Percentiles rank a stretch among this genome's conserved stretches.
These are phyloP conservation scores for Panicum hallii DNA, from an alignment of 202 grass and related monocot species.

Conservation along the genomic window DNA sequence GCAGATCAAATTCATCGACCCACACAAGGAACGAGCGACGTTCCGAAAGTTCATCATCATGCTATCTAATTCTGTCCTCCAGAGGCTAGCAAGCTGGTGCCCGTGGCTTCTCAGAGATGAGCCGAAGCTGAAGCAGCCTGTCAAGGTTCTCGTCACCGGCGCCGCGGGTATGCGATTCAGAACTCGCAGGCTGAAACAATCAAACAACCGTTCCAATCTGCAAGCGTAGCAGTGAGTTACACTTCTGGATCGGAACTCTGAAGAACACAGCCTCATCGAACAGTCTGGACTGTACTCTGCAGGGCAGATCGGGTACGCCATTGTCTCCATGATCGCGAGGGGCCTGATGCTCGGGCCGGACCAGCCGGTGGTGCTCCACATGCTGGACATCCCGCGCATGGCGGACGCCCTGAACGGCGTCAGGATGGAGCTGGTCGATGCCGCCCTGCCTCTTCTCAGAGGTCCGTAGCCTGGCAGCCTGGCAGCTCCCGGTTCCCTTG, in stretches of 20 bases:
- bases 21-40: neutral
- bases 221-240: too few relatives aligned
- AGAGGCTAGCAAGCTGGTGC: conserved; percentile 52
- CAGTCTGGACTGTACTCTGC: neutral
- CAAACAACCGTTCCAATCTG: neutral
- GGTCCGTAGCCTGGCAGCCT: conserved; percentile 6
- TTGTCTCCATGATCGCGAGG: conserved; percentile 73
- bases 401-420: conserved; percentile 52
- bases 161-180: conserved; percentile 54
- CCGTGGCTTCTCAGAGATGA: conserved; percentile 34
- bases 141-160: conserved; percentile 66
- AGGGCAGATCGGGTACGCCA: conserved; percentile 73
- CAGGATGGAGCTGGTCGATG: conserved; percentile 72
- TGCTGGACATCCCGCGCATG: conserved; percentile 48
- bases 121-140: conserved; percentile 51
- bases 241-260: neutral
- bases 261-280: neutral
- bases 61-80: conserved; percentile 44
- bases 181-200: neutral
- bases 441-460: conserved; percentile 68
- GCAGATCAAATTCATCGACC: neutral
- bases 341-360: conserved; percentile 66
- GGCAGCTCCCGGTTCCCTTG: neutral
- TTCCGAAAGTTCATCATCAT: conserved; percentile 26
- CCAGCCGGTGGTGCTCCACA: conserved; percentile 73